These are phyloP conservation scores for Apium graveolens DNA, from an alignment of 129 eudicot species.

Conservation along the genomic window DNA sequence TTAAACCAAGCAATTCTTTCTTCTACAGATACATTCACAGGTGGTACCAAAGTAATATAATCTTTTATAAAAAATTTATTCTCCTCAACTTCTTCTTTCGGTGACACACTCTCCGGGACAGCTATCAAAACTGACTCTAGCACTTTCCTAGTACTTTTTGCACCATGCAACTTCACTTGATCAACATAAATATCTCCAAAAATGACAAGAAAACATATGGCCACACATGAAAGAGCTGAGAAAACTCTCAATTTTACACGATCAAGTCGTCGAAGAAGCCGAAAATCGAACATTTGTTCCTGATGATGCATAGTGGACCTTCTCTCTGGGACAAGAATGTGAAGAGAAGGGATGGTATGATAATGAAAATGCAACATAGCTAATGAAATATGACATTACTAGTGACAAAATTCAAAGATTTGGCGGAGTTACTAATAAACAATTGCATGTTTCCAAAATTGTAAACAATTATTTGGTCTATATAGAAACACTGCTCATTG, in stretches of 20 bases:
- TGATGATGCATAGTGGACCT: not conserved
- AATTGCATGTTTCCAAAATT: not conserved
- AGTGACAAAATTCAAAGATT: not conserved
- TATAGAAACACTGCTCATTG: not conserved
- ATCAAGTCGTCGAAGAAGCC: constrained; percentile 11
- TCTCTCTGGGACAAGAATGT: constrained; percentile 4
- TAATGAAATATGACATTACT: not conserved
- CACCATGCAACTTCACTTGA: constrained; percentile 20
- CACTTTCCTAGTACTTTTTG: constrained; percentile 16
- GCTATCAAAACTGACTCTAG: constrained; percentile 17
- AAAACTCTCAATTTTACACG: constrained; percentile 15
- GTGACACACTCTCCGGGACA: constrained; percentile 13
- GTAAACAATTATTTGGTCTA: not conserved
- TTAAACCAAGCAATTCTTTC: constrained; percentile 32
- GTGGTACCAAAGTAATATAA: constrained; percentile 21
- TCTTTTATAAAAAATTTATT: not conserved
- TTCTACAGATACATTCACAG: constrained; percentile 20
- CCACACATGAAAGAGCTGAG: constrained; percentile 18
- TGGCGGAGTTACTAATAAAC: not conserved
- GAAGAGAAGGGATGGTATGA: not conserved
- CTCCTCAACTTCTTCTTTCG: constrained; percentile 25
- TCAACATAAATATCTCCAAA: constrained; percentile 16
- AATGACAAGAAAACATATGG: constrained; percentile 20
- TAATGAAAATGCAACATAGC: not conserved
- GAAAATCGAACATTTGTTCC: constrained; percentile 12